Conservation (phyloP, 2,329 filamentous ascomycete species). For the Fusarium pseudocircinatum region DNA sequence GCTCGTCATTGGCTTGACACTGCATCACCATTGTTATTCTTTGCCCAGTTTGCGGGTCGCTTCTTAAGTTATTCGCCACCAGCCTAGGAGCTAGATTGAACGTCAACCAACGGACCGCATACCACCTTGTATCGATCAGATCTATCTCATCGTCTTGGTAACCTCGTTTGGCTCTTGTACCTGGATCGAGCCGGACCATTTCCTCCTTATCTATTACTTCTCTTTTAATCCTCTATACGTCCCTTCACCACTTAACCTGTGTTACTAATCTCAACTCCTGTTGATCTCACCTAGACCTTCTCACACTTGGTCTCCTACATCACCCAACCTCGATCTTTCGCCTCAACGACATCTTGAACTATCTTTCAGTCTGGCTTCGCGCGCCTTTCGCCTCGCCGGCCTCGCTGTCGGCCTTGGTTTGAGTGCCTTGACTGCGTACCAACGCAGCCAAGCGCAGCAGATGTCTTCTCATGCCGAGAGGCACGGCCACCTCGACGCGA, state of each 20-base stretch:
- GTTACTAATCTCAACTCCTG: not conserved
- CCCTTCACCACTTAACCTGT: not conserved
- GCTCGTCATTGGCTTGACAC: slow-evolving; percentile 16
- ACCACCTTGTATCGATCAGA: slow-evolving; percentile 21
- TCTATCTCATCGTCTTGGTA: slow-evolving; percentile 7
- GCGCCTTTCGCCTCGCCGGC: slow-evolving; percentile 63
- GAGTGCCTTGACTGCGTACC: slow-evolving; percentile 65
- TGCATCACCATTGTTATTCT: slow-evolving; percentile 22
- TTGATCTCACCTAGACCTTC: not conserved
- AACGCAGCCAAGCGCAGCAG: slow-evolving; percentile 56
- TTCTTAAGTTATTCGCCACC: slow-evolving; percentile 26
- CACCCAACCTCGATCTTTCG: not conserved
- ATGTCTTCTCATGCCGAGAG: slow-evolving; percentile 48
- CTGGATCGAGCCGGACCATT: not conserved
- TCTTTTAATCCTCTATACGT: not conserved
- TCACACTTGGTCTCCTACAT: not conserved
- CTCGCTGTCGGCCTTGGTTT: slow-evolving; percentile 68
- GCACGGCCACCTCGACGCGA: slow-evolving; percentile 59
- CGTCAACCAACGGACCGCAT: not conserved
- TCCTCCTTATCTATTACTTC: not conserved
- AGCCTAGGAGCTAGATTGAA: slow-evolving; percentile 17
- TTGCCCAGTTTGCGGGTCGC: slow-evolving; percentile 16
- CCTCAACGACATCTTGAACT: slow-evolving; percentile 1
- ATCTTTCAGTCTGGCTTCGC: slow-evolving; percentile 63
- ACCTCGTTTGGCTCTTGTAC: slow-evolving; percentile 13